Evolutionary conservation across 2,329 filamentous ascomycete genomes (phyloP), one percentile per base, ranked within the genome.

Genomic region (Ceratocystis colombiana): DNA sequence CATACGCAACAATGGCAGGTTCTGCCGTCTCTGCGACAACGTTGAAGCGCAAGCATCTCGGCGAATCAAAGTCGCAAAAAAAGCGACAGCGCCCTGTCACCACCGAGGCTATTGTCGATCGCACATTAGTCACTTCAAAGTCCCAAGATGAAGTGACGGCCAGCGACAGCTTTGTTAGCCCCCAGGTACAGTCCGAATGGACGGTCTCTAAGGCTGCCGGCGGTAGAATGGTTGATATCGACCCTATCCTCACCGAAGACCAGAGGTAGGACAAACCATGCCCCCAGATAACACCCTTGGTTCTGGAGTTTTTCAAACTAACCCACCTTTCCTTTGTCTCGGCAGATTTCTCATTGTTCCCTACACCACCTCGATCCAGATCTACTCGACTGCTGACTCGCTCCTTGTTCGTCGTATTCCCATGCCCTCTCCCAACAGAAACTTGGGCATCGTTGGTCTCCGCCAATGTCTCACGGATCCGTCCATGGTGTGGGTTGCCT

Each of bases 371-470:
- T 87, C 87, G 8, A 79, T 96, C 65, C 88, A 91, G 73, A 82
- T 96, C 30, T 96, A 94, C 75, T 88, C 89, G 1, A 84, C 89
- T 37, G 79, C 84, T 69, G 91, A 90, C 65, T 97, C 94, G 1
- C 82, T 95, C 62, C 83, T 95, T 25, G 79, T 90, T 59, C 86
- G 90, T 70, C 84, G 85, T 66, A 86, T 96, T 62, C 77, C 82
- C 12, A 77, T 87, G 70, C 68, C 66, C 53, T 66, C 74, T 66
- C 70, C 73, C 53, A 72, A 73, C 65, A 67, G 64, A 48, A 62
- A 64, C n/a, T 28, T 62, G 6, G 61, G 46, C 30, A 76, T 81
- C 62, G 75, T 79, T 64, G 77, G 76, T 15, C 78, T 76, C 73
- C 72, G 74, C 25, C 72, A 75, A 45, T 78, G 77, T 3, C 73